Conservation (phyloP, 2,329 filamentous ascomycete species). For the Myriosclerotinia scirpicola region DNA sequence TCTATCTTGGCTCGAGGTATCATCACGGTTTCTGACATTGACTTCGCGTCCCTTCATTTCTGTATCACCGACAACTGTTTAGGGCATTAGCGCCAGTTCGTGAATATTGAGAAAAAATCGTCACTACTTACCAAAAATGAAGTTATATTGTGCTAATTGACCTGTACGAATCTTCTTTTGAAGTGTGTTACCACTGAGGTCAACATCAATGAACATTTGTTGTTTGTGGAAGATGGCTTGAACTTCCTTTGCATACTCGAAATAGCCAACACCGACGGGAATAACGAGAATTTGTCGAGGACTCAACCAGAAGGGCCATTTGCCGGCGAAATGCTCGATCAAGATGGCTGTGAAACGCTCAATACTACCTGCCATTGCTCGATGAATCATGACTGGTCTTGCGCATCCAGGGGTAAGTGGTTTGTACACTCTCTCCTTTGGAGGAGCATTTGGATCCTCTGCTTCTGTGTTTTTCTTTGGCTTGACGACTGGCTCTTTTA, state of each 20-base stretch:
- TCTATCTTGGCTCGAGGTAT: conserved; percentile 60
- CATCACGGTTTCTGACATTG: conserved; percentile 64
- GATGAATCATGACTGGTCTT: conserved; percentile 83
- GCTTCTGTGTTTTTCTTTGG: conserved; percentile 45
- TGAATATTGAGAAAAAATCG: too few relatives aligned
- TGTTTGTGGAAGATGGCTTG: conserved; percentile 65
- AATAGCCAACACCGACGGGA: conserved; percentile 70
- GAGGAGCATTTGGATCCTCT: conserved; percentile 42
- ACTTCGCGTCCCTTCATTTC: conserved; percentile 60
- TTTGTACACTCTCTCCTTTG: conserved; percentile 49
- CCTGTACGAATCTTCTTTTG: conserved; percentile 87
- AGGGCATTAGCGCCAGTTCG: conserved; percentile 22
- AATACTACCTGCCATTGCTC: conserved; percentile 74
- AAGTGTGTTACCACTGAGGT: conserved; percentile 75
- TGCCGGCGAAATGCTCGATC: conserved; percentile 80
- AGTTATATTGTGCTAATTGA: conserved; percentile 80
- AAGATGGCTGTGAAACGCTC: conserved; percentile 71
- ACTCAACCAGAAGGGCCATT: conserved; percentile 88
- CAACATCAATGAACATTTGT: conserved; percentile 69
- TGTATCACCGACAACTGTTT: conserved; percentile 58
- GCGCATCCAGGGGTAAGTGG: conserved; percentile 67
- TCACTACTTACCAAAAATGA: conserved; percentile 66
- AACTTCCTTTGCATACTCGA: conserved; percentile 75
- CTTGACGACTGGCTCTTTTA: conserved; percentile 42
- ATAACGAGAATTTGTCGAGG: conserved; percentile 80